Conservation (phyloP, 2,329 filamentous ascomycete species). For the Ascochyta fabae region DNA sequence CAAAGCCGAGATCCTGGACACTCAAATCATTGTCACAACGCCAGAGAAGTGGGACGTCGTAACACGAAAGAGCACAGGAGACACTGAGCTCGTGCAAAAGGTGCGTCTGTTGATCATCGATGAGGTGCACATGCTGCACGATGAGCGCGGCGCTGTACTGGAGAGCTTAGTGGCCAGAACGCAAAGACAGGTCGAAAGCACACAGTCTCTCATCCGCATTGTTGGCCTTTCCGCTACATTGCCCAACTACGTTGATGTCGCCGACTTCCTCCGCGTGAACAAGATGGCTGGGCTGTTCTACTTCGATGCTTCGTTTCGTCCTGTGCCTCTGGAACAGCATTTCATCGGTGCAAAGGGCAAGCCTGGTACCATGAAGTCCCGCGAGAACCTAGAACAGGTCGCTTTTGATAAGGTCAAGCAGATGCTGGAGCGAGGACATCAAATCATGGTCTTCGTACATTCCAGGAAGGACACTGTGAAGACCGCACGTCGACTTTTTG, state of each 20-base stretch:
- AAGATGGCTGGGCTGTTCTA: conserved; percentile 92
- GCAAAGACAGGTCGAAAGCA: conserved; percentile 95
- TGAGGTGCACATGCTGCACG: conserved; percentile 99
- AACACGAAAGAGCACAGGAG: conserved; percentile 93
- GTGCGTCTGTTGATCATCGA: conserved; percentile 96
- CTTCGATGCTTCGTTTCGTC: conserved; percentile 94
- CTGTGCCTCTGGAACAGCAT: conserved; percentile 94
- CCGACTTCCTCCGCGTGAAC: conserved; percentile 96
- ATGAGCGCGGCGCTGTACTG: conserved; percentile 93
- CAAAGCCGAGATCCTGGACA: conserved; percentile 92
- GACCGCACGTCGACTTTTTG: conserved; percentile 82
- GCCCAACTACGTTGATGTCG: conserved; percentile 95
- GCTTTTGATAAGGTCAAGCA: conserved; percentile 94
- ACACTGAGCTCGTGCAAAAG: conserved; percentile 97
- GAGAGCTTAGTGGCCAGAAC: conserved; percentile 96
- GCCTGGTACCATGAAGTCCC: conserved; percentile 76
- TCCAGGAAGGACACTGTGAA: conserved; percentile 92
- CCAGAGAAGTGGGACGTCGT: conserved; percentile 99
- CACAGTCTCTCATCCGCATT: conserved; percentile 94
- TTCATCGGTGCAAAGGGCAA: conserved; percentile 97
- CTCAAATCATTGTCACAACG: conserved; percentile 97
- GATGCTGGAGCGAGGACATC: conserved; percentile 91
- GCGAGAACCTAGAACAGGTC: conserved; percentile 86
- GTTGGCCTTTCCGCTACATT: conserved; percentile 94
- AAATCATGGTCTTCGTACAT: conserved; percentile 99